phyloP scores from a whole-genome alignment of 139 green algal genomes.

The Chloropicon primus region DNA sequence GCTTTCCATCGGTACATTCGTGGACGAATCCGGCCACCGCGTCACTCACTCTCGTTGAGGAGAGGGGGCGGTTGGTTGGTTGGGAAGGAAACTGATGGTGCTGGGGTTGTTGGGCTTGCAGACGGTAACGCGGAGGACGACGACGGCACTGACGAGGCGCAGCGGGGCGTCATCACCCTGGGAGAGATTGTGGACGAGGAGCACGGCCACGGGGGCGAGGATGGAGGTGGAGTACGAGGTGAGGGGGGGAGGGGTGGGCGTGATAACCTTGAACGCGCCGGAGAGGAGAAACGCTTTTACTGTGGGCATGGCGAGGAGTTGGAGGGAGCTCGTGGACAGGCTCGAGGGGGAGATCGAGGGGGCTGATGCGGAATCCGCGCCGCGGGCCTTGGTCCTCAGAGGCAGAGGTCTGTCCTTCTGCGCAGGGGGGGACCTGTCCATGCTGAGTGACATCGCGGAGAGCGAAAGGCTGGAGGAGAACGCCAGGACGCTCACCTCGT shows the following conservation, averaged over 20 bases:
- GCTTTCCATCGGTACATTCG: too few species aligned
- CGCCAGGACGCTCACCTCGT: background rate
- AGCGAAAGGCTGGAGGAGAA: background rate
- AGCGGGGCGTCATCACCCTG: too few species aligned
- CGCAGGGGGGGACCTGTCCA: background rate
- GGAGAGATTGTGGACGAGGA: too few species aligned
- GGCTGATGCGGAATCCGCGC: background rate
- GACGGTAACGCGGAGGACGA: background rate
- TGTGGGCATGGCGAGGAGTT: background rate
- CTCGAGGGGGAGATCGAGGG: background rate
- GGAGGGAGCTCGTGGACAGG: background rate
- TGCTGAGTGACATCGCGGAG: background rate
- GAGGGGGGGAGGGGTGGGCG: background rate
- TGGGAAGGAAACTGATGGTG: background rate
- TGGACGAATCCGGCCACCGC: too few species aligned
- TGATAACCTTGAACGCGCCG: background rate
- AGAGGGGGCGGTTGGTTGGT: too few species aligned
- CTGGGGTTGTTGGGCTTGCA: background rate
- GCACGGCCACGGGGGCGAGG: too few species aligned
- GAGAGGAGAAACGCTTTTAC: background rate
- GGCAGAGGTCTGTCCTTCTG: background rate
- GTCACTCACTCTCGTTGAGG: too few species aligned
- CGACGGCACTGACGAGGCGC: too few species aligned
- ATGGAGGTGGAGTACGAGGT: background rate
- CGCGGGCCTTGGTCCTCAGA: background rate